Evolutionary conservation across 345 rosid genomes (phyloP), one percentile per base, ranked within the genome.

Genomic region (Nasturtium officinale): DNA sequence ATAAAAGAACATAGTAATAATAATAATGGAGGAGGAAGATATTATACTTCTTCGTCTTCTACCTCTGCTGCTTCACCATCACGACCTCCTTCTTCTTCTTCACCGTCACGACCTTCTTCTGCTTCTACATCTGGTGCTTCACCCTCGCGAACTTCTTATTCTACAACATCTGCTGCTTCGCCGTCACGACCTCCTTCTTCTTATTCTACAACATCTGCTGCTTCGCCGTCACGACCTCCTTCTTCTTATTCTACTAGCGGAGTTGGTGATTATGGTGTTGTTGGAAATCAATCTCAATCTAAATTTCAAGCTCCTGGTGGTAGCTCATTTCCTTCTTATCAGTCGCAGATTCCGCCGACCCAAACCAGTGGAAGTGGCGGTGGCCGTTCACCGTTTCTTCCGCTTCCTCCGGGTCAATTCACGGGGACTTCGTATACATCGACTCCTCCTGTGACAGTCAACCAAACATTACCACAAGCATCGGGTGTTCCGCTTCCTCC

Each of bases 331-430:
- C 52, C 75, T 0, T 3, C 59, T 61, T 69, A 64, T n/a, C 15
- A 69, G 25, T 2, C 69, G 47, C 78, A 18, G 21, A 7, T 25
- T 26, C 25, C 52, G 29, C 15, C 35, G 6, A 72, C 3, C 8
- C 70, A 63, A 21, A 42, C 2, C 47, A 38, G 12, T 30, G 47
- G 78, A 0, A 52, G 61, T 1, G 67, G 67, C 15, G 62, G 43
- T 0, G 73, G 61, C 9, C 67, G 32, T 59, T 71, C 76, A 13
- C 79, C 64, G 16, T 53, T 51, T 2, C 78, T 76, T 64, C 80
- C 80, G 45, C 79, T 70, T 70, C 80, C 80, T 63, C 80, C 80
- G 0, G 76, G 55, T 70, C 80, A 77, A 64, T 55, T 63, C 5
- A 1, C 71, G 6, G 54, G 21, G 46, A 67, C 73, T 6, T 20